A percentile compares a stretch with the other conserved stretches of the same genome.
Evolutionary conservation across 1,139 yeast species (phyloP).

Genomic region (Meyerozyma guilliermondii): DNA sequence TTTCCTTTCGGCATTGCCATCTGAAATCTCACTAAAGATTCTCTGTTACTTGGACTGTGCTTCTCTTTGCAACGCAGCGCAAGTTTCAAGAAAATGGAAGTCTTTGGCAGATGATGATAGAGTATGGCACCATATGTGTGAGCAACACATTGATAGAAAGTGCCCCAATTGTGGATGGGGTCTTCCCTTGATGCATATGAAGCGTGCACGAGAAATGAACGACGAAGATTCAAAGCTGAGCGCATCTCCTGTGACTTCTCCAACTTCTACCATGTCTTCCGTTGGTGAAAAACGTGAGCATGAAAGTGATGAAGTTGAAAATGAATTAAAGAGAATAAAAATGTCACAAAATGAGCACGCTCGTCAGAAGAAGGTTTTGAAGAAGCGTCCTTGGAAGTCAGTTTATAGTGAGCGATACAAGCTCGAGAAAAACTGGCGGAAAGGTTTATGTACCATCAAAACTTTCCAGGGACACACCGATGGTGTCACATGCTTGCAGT

Average conservation of each 20-base stretch:
- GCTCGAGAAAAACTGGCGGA: conserved; percentile 93
- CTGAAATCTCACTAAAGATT: conserved; percentile 78
- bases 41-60: conserved; percentile 87
- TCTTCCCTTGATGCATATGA: conserved; percentile 82
- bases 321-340: conserved; percentile 10
- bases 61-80: conserved; percentile 89
- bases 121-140: conserved; percentile 98
- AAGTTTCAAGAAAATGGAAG: conserved; percentile 84
- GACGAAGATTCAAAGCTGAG: conserved; percentile 23
- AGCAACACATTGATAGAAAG: conserved; percentile 93
- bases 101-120: conserved; percentile 89
- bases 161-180: conserved; percentile 99
- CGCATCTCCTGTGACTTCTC: conserved; percentile 4
- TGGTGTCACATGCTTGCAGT: conserved; percentile 83
- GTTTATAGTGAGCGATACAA: conserved; percentile 87
- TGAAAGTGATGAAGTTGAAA: conserved; percentile 17
- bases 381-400: conserved; percentile 84
- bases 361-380: conserved; percentile 10
- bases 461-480: conserved; percentile 82
- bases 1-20: conserved; percentile 78
- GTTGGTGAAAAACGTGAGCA: conserved; percentile 18
- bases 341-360: conserved; percentile 6
- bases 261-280: not conserved
- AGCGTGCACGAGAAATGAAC: conserved; percentile 53
- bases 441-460: conserved; percentile 61